Base-by-base conservation (phyloP, 192 early-diverging fungal genomes). In the Coemansia sp. region DNA sequence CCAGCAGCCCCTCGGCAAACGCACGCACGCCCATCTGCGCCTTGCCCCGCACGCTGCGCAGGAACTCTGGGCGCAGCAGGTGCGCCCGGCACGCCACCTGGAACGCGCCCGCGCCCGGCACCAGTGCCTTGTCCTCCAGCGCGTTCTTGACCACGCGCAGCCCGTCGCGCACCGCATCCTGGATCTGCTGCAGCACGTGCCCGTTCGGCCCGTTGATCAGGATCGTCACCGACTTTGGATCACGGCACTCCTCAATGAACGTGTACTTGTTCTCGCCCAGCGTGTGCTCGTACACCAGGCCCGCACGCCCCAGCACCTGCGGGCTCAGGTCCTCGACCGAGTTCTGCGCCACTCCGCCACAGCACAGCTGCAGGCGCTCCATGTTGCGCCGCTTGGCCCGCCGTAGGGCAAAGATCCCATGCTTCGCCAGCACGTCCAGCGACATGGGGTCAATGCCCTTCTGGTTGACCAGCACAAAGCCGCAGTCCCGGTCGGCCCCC, bases 181-280 rank as follows among this genome's bases (percentile, higher is more conserved):
- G 93, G 50, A 93, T 90, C 75, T 98, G 93, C 46, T 79, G 76
- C 60, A 99, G 83, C 18, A 89, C 90, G 66, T 98, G 91, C 25
- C 81, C 57, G 78, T 93, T 96, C 29, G 96, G 94, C 3, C 90
- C 92, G 75, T 94, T 96, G 74, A 99, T 83, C 48, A 99, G 71
- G 37, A 99, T 77, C 5, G 94, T 98, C 12, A 95, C 89, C 29
- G 89, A 92, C 50, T 78, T 80, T 12, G 93, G 92, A 54, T 89
- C 81, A 60, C 83, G 77, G 55, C 91, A 89, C 54, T 98, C 94
- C 76, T 99, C 94, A 37, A 99, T 85, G 70, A 96, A 99, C 1
- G 94, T 99, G 63, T 90, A 99, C 79, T 99, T 99, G 53, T 98
- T 91, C 73, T 99, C 96, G 33, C 94, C 95, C 46, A 99, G 69